Conservation (phyloP, 192 early-diverging fungal species). For the Coemansia sp. region DNA sequence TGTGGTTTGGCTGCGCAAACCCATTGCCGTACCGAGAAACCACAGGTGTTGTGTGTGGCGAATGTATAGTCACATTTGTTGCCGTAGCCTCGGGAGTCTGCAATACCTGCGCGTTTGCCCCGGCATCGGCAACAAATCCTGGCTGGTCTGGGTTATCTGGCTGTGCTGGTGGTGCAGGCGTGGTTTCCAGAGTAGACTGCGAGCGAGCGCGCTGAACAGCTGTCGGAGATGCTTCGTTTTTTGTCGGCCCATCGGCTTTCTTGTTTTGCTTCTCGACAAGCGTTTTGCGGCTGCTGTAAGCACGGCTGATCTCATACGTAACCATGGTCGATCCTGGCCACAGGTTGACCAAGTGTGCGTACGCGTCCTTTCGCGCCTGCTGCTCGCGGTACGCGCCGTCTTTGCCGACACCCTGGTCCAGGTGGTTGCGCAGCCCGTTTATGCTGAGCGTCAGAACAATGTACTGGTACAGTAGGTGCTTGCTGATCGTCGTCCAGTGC, state of each 20-base stretch:
- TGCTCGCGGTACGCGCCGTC: slow-evolving; percentile 48
- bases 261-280: slow-evolving; percentile 49
- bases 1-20: background rate
- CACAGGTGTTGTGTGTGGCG: background rate
- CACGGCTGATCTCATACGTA: slow-evolving; percentile 54
- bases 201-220: background rate
- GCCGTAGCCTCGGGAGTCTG: background rate
- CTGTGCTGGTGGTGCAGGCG: slow-evolving; percentile 7
- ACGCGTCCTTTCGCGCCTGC: slow-evolving; percentile 55
- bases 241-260: slow-evolving; percentile 17
- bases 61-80: background rate
- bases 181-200: background rate
- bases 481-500: slow-evolving; percentile 57
- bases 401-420: slow-evolving; percentile 20
- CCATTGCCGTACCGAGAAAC: slow-evolving; percentile 1
- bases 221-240: background rate
- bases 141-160: background rate
- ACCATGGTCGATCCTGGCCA: slow-evolving; percentile 53
- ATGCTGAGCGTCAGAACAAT: slow-evolving; percentile 48
- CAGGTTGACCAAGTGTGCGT: slow-evolving; percentile 48
- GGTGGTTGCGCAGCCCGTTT: slow-evolving; percentile 43
- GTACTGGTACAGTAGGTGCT: slow-evolving; percentile 53
- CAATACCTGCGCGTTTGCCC: slow-evolving; percentile 1
- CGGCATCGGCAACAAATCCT: background rate
- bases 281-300: slow-evolving; percentile 54